Percentiles rank a stretch among this genome's conserved stretches.
Evolutionary conservation across 2,329 filamentous ascomycete species (phyloP).

Genomic region (Aspergillus alliaceus): DNA sequence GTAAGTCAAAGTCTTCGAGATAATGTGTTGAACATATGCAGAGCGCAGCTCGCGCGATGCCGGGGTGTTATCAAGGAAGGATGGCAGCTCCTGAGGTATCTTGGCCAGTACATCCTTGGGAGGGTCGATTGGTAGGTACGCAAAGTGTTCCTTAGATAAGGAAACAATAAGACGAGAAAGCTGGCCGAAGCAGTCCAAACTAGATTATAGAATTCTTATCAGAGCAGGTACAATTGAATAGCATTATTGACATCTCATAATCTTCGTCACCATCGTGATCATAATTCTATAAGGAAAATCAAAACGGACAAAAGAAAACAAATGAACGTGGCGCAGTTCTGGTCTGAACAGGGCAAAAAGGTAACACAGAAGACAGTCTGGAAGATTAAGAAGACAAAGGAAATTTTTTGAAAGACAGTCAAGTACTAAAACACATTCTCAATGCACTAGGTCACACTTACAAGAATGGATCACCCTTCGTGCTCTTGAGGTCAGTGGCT

Average conservation of each 20-base stretch:
- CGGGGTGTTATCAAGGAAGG: slow-evolving; percentile 54
- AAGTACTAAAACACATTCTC: slow-evolving; percentile 18
- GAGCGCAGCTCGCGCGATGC: slow-evolving; percentile 54
- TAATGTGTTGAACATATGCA: slow-evolving; percentile 56
- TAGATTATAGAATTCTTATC: slow-evolving; percentile 40
- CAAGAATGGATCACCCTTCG: slow-evolving; percentile 51
- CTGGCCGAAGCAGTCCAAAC: slow-evolving; percentile 53
- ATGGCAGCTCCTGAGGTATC: slow-evolving; percentile 54
- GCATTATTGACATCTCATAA: slow-evolving; percentile 31
- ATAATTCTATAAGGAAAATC: slow-evolving; percentile 22
- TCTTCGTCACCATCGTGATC: slow-evolving; percentile 20
- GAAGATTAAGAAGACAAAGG: slow-evolving; percentile 15
- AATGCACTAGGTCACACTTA: slow-evolving; percentile 43
- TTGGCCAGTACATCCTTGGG: slow-evolving; percentile 52
- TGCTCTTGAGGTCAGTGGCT: slow-evolving; percentile 52
- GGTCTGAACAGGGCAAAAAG: neutral
- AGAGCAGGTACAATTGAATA: slow-evolving; percentile 45
- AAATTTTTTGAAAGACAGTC: slow-evolving; percentile 14
- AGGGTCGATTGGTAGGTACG: slow-evolving; percentile 52
- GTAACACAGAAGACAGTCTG: slow-evolving; percentile 10
- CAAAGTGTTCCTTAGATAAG: slow-evolving; percentile 53
- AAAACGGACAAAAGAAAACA: slow-evolving; percentile 16
- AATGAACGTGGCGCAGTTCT: slow-evolving; percentile 9
- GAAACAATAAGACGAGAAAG: slow-evolving; percentile 54
- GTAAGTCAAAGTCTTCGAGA: slow-evolving; percentile 57